Conservation (phyloP, 2,329 filamentous ascomycete species). For the Apiospora kogelbergensis region DNA sequence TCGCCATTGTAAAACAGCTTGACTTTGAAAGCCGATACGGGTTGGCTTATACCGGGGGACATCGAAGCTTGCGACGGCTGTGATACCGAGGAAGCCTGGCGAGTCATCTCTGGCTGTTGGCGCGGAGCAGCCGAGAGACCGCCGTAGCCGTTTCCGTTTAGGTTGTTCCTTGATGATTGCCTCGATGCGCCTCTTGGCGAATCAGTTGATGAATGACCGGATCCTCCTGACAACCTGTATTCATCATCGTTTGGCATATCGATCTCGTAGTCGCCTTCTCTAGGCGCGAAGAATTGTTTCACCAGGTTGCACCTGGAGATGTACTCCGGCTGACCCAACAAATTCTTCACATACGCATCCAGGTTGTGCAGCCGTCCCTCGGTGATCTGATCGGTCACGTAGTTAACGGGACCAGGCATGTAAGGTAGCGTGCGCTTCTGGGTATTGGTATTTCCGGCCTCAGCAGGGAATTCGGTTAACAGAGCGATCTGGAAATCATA, state of each 20-base stretch:
- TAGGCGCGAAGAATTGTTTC: slow-evolving; percentile 85
- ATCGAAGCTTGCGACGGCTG: slow-evolving; percentile 59
- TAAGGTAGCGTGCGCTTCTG: slow-evolving; percentile 85
- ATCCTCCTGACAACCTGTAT: slow-evolving; percentile 71
- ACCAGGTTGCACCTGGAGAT: slow-evolving; percentile 84
- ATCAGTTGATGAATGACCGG: slow-evolving; percentile 64
- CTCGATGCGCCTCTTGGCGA: slow-evolving; percentile 61
- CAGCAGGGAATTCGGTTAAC: slow-evolving; percentile 85
- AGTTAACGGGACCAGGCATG: slow-evolving; percentile 97
- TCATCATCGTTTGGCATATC: slow-evolving; percentile 70
- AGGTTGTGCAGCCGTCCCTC: slow-evolving; percentile 90
- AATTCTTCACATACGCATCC: slow-evolving; percentile 92
- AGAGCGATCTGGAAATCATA: slow-evolving; percentile 98
- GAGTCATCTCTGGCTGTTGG: slow-evolving; percentile 42
- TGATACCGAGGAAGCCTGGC: slow-evolving; percentile 47
- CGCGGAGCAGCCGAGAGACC: slow-evolving; percentile 53
- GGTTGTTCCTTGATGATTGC: slow-evolving; percentile 65
- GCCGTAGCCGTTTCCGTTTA: slow-evolving; percentile 57
- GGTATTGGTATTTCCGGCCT: slow-evolving; percentile 81
- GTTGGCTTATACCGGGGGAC: slow-evolving; percentile 46
- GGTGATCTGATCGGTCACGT: slow-evolving; percentile 96
- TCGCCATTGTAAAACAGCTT: slow-evolving; percentile 94
- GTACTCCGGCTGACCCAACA: slow-evolving; percentile 78
- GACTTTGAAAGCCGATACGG: slow-evolving; percentile 72
- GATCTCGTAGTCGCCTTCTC: slow-evolving; percentile 91